Conservation (phyloP, 176 grass and related monocot species). For the Oryza rufipogon region DNA sequence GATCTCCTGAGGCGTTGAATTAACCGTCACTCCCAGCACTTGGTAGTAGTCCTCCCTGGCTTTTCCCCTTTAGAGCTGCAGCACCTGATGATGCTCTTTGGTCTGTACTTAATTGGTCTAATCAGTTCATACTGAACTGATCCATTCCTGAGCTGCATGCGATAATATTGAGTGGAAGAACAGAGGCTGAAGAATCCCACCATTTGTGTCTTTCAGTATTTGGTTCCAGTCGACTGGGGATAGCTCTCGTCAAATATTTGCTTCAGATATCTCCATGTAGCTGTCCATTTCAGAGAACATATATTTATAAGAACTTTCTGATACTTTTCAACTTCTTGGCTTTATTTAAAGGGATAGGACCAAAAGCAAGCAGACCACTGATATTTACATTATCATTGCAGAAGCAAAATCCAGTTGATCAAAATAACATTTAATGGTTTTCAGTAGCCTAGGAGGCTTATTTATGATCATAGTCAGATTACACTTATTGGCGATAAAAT, state of each 20-base stretch:
- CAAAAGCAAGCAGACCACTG: slow-evolving; percentile 6
- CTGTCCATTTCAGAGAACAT: slow-evolving; percentile 40
- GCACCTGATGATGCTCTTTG: slow-evolving; percentile 46
- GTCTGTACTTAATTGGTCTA: slow-evolving; percentile 5
- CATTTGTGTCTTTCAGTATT: slow-evolving; percentile 39
- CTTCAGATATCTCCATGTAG: slow-evolving; percentile 43
- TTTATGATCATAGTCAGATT: neutral
- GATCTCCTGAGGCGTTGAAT: slow-evolving; percentile 61
- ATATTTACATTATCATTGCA: slow-evolving; percentile 15
- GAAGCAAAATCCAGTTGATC: slow-evolving; percentile 9
- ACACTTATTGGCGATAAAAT: neutral
- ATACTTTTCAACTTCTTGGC: neutral
- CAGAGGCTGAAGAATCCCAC: slow-evolving; percentile 33
- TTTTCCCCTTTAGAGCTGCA: slow-evolving; percentile 50
- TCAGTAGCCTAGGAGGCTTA: neutral
- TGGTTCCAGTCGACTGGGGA: slow-evolving; percentile 19
- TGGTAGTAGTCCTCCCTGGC: slow-evolving; percentile 44
- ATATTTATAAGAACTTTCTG: slow-evolving; percentile 40
- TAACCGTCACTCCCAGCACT: slow-evolving; percentile 54
- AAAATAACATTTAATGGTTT: neutral
- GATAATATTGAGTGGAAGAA: slow-evolving; percentile 12
- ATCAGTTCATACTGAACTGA: neutral
- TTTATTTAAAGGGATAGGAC: slow-evolving; percentile 14
- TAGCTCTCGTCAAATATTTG: slow-evolving; percentile 44
- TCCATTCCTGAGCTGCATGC: slow-evolving; percentile 29